Evolutionary conservation across 2,329 filamentous ascomycete species (phyloP).

Genomic region (Plectosphaerella plurivora): DNA sequence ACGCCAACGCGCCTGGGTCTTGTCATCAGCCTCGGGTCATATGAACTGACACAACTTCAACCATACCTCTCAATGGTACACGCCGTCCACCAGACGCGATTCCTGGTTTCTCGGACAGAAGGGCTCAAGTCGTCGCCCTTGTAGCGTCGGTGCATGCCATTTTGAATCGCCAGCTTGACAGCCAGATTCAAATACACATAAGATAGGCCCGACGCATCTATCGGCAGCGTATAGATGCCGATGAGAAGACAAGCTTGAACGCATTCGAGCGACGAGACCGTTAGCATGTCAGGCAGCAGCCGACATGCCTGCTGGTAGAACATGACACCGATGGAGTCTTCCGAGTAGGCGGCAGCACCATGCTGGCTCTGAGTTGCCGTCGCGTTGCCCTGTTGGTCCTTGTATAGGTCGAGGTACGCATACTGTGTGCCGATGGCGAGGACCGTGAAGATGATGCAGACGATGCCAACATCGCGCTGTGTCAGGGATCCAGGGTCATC

Average conservation of each 20-base stretch:
- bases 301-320: conserved; percentile 53
- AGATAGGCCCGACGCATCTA: conserved; percentile 51
- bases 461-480: conserved; percentile 33
- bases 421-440: conserved; percentile 49
- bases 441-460: conserved; percentile 41
- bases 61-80: conserved; percentile 52
- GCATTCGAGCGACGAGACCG: conserved; percentile 50
- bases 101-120: conserved; percentile 45
- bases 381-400: conserved; percentile 7
- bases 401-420: conserved; percentile 37
- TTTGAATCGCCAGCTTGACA: conserved; percentile 54
- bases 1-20: conserved; percentile 45
- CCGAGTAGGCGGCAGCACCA: conserved; percentile 25
- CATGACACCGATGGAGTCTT: conserved; percentile 49
- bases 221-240: conserved; percentile 49
- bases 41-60: not conserved
- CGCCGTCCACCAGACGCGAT: conserved; percentile 53
- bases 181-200: conserved; percentile 54
- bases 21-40: not conserved
- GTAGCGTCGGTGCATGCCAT: conserved; percentile 54
- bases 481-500: conserved; percentile 29
- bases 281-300: conserved; percentile 52
- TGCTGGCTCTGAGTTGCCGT: too few relatives aligned
- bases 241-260: conserved; percentile 54
- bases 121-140: conserved; percentile 40